Base-by-base conservation (phyloP, 345 rosid species). In the Camelina hispida region DNA sequence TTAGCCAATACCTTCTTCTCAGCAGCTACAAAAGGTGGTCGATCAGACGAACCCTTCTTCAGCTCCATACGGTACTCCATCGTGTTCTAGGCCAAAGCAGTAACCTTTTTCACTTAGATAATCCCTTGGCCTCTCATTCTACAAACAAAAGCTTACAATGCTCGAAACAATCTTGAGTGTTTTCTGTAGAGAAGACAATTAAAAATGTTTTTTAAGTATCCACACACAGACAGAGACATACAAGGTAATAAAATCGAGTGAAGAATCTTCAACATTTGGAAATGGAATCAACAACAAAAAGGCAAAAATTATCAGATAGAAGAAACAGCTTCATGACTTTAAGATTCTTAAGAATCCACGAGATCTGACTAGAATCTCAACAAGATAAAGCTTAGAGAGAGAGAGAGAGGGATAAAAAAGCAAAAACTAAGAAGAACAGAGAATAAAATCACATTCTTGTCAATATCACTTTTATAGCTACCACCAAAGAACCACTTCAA, bases 41-140 rank as follows among this genome's bases (percentile, higher is more conserved):
- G 63, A 73, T 52, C 82, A 71, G 73, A 42, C 5, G 72, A 79
- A 79, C 73, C 72, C 44, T 61, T 78, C 81, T 73, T 72, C 72
- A 55, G 52, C 66, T 80, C 85, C 48, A 73, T 63, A 69, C 72
- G 66, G 23, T 58, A 63, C 81, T 84, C 90, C 88, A 87, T 84
- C 23, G 62, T 75, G 2, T 55, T 16, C 3, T 46, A 2, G 9
- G 51, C 5, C 11, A 16, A 47, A 66, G 59, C 38, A 61, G 11
- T 34, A 73, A 47, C 7, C 5, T n/a, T 23, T 32, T 42, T 40
- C 61, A 59, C 65, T 42, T 60, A 73, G 54, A 73, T 25, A 20
- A 42, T 14, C 61, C 44, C 78, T 62, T 14, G 52, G 66, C 23
- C 71, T 64, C 52, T 16, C 53, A 69, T 46, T 54, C 34, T 32